These are phyloP conservation scores for Malassezia psittaci DNA, from an alignment of 1,284 basidiomycete genomes.

Conservation along the genomic window DNA sequence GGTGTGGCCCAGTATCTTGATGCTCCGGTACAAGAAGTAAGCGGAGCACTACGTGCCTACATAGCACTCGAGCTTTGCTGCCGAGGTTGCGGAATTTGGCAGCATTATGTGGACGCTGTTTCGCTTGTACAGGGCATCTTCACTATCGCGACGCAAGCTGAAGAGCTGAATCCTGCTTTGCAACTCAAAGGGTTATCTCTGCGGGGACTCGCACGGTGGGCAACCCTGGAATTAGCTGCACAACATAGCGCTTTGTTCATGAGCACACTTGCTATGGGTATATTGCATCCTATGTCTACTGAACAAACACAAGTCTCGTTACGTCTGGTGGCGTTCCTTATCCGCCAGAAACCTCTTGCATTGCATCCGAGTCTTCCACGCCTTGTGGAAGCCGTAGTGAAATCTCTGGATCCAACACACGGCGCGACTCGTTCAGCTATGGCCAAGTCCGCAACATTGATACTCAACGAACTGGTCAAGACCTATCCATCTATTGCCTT, in stretches of 20 bases:
- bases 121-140: constrained; percentile 78
- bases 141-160: constrained; percentile 67
- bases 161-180: constrained; percentile 30
- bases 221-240: constrained; percentile 72
- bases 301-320: constrained; percentile 78
- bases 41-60: constrained; percentile 55
- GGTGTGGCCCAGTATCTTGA: constrained; percentile 55
- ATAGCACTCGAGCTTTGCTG: constrained; percentile 80
- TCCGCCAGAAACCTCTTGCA: constrained; percentile 74
- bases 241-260: constrained; percentile 83
- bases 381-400: constrained; percentile 88
- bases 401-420: constrained; percentile 83
- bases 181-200: constrained; percentile 15
- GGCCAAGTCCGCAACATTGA: constrained; percentile 80
- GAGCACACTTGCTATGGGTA: constrained; percentile 83
- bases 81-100: constrained; percentile 83
- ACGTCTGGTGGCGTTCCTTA: constrained; percentile 85
- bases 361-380: constrained; percentile 75
- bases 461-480: constrained; percentile 63
- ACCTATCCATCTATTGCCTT: constrained; percentile 85
- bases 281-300: constrained; percentile 65
- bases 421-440: constrained; percentile 74
- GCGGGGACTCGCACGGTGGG: constrained; percentile 57
- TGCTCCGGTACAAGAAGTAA: constrained; percentile 50
- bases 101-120: constrained; percentile 83